Evolutionary conservation across 371 early-diverging fungal genomes (phyloP), one percentile per base, ranked within the genome.

Genomic region (Haplosporangium sp.): DNA sequence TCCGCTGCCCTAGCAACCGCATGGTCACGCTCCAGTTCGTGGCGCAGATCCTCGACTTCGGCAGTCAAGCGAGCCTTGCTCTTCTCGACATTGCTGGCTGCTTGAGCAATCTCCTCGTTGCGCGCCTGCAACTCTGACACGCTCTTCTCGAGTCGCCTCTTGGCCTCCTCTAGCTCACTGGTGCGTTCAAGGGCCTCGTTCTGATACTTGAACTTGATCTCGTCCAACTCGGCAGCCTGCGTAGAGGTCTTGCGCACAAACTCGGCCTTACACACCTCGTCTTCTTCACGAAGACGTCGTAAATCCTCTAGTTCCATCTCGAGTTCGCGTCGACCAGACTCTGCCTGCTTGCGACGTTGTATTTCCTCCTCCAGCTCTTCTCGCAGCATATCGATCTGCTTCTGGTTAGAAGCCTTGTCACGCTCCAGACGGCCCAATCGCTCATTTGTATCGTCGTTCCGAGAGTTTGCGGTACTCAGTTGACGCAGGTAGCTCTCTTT

Each of bases 11-110:
- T 81, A 9, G 91, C 83, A 4, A 84, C 74, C 63, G 82, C 84
- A 71, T 91, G 88, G 64, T 93, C 92, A n/a, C 90, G 86, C 68
- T 94, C 94, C 41, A 86, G 73, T 73, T 93, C 92, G 57, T 87
- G 84, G 10, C 85, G 82, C 29, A 92, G 80, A 65, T 94, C 93
- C 79, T 93, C 93, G 13, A 92, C 82, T 73, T 95, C 95, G 23
- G 89, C 74, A 0, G 83, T 82, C 9, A 93, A 81, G 1, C 92
- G 84, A 0, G 77, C 58, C 61, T 88, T 90, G 10, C 90, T 86
- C 83, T 94, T 93, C 36, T 94, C 95, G 23, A 91, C 71, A 40
- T 84, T 86, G 36, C 75, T 65, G 55, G 80, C 67, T 41, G 80
- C 80, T 38, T 88, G 64, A 36, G 86, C 86, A 29, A 87, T 67